A percentile compares a stretch with the other conserved stretches of the same genome.
phyloP scores from a whole-genome alignment of 148 eudicot species.

The Fagopyrum tataricum region DNA sequence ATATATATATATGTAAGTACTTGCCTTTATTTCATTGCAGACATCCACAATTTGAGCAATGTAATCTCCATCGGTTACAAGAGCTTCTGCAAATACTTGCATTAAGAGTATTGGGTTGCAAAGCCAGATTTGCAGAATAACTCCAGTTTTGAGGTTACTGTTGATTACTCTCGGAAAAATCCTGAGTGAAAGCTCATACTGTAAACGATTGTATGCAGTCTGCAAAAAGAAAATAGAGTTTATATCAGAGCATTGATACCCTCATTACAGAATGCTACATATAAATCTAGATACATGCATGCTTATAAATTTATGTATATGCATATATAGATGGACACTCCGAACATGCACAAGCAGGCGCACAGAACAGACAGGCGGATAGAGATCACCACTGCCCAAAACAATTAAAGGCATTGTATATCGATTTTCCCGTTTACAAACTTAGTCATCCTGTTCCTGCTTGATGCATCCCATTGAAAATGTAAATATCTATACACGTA shows the following conservation, averaged over 20 bases:
- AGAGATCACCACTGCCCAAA: background rate
- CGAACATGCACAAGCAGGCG: background rate
- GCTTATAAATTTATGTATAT: background rate
- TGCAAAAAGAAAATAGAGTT: conserved; percentile 19
- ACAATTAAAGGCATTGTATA: background rate
- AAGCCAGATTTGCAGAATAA: conserved; percentile 67
- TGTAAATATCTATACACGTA: too few relatives aligned
- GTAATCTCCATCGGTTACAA: conserved; percentile 42
- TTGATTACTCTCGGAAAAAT: conserved; percentile 48
- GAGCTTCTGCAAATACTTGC: conserved; percentile 56
- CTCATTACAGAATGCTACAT: background rate
- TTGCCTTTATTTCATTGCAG: conserved; percentile 82
- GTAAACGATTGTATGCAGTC: conserved; percentile 85
- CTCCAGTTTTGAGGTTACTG: conserved; percentile 22
- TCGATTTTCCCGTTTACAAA: background rate
- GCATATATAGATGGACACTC: background rate
- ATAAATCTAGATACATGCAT: background rate
- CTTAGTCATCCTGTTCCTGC: background rate
- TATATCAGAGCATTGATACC: background rate
- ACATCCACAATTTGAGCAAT: conserved; percentile 48
- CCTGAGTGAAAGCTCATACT: conserved; percentile 56
- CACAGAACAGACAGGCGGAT: background rate
- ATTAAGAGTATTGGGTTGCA: conserved; percentile 48
- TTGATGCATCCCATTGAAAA: background rate
- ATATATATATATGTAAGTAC: background rate